Conservation (phyloP, 495 filamentous ascomycete genomes). For the Xylaria acuta region DNA sequence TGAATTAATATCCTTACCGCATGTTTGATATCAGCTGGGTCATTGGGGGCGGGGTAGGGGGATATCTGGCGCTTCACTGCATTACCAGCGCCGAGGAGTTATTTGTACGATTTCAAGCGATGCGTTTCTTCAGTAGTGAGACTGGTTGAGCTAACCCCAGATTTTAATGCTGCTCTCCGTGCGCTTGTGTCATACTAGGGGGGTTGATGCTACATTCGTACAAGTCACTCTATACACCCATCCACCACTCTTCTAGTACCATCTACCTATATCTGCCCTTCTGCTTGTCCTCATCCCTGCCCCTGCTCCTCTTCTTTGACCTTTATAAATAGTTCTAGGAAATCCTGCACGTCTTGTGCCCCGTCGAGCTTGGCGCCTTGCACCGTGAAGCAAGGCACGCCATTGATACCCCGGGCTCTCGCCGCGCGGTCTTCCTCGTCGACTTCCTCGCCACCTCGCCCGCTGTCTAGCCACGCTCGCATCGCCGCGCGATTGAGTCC, state of each 20-base stretch:
- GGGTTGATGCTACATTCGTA: neutral
- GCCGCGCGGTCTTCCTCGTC: constrained; percentile 72
- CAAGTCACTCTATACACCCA: neutral
- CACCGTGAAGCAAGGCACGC: constrained; percentile 78
- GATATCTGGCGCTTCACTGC: neutral
- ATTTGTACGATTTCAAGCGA: neutral
- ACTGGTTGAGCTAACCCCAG: neutral
- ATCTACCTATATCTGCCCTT: neutral
- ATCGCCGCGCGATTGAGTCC: constrained; percentile 67
- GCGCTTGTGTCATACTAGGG: too few species aligned
- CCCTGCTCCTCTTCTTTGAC: constrained; percentile 48
- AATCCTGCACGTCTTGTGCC: constrained; percentile 65
- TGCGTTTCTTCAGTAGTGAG: neutral
- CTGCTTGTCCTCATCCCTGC: neutral
- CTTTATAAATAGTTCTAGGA: constrained; percentile 62
- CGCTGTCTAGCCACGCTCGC: constrained; percentile 66
- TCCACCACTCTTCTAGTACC: neutral
- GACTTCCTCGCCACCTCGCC: constrained; percentile 70
- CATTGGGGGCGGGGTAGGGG: neutral
- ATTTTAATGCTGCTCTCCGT: too few species aligned
- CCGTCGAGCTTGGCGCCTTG: constrained; percentile 69
- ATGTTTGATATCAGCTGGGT: neutral
- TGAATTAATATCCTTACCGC: neutral
- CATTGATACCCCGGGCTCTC: constrained; percentile 61
- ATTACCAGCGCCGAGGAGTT: neutral